These are phyloP conservation scores for Thielaviopsis populi DNA, from an alignment of 2,329 filamentous ascomycete genomes.

Conservation along the genomic window DNA sequence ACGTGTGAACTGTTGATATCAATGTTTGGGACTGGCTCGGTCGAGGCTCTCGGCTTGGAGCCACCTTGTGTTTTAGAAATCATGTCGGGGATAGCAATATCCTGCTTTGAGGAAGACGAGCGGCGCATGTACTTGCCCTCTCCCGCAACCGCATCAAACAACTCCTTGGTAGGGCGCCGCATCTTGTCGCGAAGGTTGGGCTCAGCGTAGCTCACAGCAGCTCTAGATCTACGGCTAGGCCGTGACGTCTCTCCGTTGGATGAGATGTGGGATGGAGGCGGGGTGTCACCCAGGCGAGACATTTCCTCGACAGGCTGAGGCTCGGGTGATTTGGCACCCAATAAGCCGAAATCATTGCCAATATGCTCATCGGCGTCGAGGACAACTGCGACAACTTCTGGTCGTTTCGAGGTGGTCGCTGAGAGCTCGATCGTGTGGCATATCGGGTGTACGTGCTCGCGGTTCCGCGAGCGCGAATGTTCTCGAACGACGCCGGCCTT, in stretches of 20 bases:
- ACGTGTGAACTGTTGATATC: not conserved
- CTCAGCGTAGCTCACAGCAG: constrained; percentile 65
- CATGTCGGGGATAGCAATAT: constrained; percentile 16
- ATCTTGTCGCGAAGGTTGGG: constrained; percentile 72
- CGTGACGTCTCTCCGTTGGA: constrained; percentile 42
- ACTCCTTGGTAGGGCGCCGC: constrained; percentile 61
- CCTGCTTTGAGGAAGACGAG: constrained; percentile 19
- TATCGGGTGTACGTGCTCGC: not conserved
- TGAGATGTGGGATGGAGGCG: constrained; percentile 44
- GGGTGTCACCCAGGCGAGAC: constrained; percentile 35
- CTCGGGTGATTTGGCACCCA: constrained; percentile 29
- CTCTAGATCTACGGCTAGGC: constrained; percentile 50
- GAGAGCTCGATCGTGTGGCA: constrained; percentile 8
- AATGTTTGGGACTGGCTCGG: not conserved
- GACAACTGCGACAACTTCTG: constrained; percentile 15
- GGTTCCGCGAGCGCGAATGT: not conserved
- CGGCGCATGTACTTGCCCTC: constrained; percentile 39
- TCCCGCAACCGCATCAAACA: constrained; percentile 59
- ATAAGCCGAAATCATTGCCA: not conserved
- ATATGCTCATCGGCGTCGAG: constrained; percentile 19
- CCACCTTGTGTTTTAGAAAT: not conserved
- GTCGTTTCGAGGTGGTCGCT: constrained; percentile 3
- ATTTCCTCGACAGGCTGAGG: constrained; percentile 25
- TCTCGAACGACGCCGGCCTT: not conserved
- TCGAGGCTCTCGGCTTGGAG: not conserved